Evolutionary conservation across 2,329 filamentous ascomycete species (phyloP), one percentile per base, ranked within the genome.

Genomic region (Aspergillus amoenus): DNA sequence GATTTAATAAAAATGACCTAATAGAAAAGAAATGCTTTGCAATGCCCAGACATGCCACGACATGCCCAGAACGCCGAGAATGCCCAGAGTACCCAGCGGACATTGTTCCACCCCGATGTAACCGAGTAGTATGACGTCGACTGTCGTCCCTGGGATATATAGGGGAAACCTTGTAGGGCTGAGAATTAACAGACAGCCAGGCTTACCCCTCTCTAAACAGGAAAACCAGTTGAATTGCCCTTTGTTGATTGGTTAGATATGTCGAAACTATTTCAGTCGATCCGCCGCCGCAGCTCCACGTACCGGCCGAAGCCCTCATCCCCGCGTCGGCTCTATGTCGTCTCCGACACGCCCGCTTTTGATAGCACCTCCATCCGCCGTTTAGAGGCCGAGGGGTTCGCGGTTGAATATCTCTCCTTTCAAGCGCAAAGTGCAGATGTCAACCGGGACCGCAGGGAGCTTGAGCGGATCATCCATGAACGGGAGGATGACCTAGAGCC

Each of bases 341-440:
- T 67, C 43, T 71, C 70, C 15, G 64, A 71, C 52, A 64, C 67
- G 2, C 58, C 60, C n/a, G 55, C 68, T 32, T 86, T 86, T 62
- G 83, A 86, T 66, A 66, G 77, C 15, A 74, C 78, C 32, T 79
- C 79, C 2, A 69, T 82, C 42, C 73, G 78, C 39, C 78, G 81
- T 46, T 86, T 84, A 76, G 71, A 75, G 34, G 78, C 81, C 3
- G 84, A 87, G 69, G 84, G 84, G 3, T 87, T 86, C 66, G 69
- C 78, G 6, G 79, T 84, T 30, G 74, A 75, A 32, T 86, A 86
- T 65, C 65, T 87, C 1, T 78, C 81, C 2, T 80, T 82, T 43
- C 50, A 48, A 4, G 62, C 44, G 0, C 30, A 62, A 3, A 61
- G 32, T 17, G 63, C 56, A 0, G 62, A 71, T 53, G 41, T 49